Conservation (phyloP, 345 rosid species). For the Citrus sp. region DNA sequence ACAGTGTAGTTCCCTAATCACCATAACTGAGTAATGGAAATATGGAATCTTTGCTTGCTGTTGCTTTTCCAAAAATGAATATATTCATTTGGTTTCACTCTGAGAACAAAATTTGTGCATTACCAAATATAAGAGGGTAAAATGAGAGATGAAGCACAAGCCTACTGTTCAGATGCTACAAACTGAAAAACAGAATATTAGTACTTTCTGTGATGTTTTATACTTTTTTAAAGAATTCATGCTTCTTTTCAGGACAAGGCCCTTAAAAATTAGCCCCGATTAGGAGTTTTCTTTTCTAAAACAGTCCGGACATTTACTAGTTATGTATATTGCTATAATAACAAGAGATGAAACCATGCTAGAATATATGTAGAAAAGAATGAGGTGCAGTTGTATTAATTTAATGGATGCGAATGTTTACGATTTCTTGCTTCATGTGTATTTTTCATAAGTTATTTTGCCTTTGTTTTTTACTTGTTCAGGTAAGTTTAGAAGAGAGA, state of each 20-base stretch:
- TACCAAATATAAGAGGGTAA: neutral
- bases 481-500: slow-evolving; percentile 46
- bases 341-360: neutral
- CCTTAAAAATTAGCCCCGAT: too few species aligned
- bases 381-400: neutral
- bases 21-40: too few species aligned
- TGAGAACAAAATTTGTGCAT: too few species aligned
- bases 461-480: slow-evolving; percentile 12
- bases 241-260: neutral
- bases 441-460: neutral
- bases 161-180: neutral
- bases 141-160: neutral
- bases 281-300: neutral
- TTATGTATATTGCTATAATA: neutral
- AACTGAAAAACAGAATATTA: neutral
- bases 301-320: neutral
- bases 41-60: too few species aligned
- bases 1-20: too few species aligned
- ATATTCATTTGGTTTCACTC: too few species aligned
- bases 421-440: neutral
- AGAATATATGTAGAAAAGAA: neutral
- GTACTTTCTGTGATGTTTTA: neutral
- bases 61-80: too few species aligned
- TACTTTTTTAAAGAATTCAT: neutral
- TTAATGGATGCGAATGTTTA: neutral